These are phyloP conservation scores for Helianthus tuberosus DNA, from an alignment of 129 eudicot species.

Conservation along the genomic window DNA sequence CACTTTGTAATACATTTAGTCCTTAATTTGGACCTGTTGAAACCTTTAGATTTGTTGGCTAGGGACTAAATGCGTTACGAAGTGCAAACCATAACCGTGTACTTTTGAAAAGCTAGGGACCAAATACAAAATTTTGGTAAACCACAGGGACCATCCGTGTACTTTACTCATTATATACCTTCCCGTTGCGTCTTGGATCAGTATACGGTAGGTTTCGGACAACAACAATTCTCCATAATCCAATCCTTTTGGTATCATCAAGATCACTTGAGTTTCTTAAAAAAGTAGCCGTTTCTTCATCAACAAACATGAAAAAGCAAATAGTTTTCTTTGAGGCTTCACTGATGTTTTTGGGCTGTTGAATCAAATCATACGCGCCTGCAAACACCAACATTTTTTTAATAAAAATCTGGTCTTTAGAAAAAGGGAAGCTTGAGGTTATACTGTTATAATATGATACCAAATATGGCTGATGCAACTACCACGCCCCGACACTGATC, in stretches of 20 bases:
- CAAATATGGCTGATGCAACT: slow-evolving; percentile 97
- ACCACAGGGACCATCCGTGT: too few species aligned
- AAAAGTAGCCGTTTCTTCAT: slow-evolving; percentile 70
- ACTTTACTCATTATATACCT: slow-evolving; percentile 39
- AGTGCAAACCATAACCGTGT: too few species aligned
- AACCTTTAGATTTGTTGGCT: too few species aligned
- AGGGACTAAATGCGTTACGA: too few species aligned
- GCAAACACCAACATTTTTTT: not conserved
- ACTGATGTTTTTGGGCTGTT: slow-evolving; percentile 79
- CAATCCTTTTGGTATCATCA: slow-evolving; percentile 56
- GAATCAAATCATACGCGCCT: slow-evolving; percentile 87
- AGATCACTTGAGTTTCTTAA: slow-evolving; percentile 54
- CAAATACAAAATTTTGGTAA: too few species aligned
- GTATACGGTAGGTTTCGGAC: slow-evolving; percentile 83
- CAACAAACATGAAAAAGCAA: slow-evolving; percentile 86
- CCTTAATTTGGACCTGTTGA: too few species aligned
- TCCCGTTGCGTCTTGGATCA: slow-evolving; percentile 90
- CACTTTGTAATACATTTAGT: too few species aligned
- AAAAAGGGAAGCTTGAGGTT: not conserved
- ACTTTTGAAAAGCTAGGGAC: too few species aligned
- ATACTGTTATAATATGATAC: slow-evolving; percentile 41
- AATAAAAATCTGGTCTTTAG: not conserved
- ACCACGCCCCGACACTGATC: slow-evolving; percentile 75
- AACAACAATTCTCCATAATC: slow-evolving; percentile 79
- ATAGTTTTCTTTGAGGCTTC: slow-evolving; percentile 64